A percentile compares a stretch with the other conserved stretches of the same genome.
These are phyloP conservation scores for Ambrosia artemisiifolia DNA, from an alignment of 129 eudicot species.

Conservation along the genomic window DNA sequence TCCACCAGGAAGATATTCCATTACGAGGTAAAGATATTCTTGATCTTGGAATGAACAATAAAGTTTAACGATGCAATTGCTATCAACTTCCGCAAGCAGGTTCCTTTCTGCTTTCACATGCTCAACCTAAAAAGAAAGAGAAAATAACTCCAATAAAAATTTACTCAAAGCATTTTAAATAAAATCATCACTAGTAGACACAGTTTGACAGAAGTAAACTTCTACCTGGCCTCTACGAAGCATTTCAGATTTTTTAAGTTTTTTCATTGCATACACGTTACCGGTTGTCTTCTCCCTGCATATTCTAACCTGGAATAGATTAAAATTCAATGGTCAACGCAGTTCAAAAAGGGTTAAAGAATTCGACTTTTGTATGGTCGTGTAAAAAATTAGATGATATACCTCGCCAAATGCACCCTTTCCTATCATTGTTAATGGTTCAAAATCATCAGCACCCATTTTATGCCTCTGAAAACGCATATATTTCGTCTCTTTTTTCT, in stretches of 20 bases:
- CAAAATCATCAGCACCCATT: conserved; percentile 97
- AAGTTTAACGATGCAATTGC: conserved; percentile 95
- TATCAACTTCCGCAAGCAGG: conserved; percentile 90
- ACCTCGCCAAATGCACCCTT: conserved; percentile 99
- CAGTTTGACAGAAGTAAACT: conserved; percentile 1
- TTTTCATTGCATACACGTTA: conserved; percentile 95
- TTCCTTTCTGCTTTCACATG: conserved; percentile 98
- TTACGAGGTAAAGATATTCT: conserved; percentile 81
- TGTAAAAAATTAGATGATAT: conserved; percentile 2
- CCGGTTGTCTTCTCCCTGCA: conserved; percentile 90
- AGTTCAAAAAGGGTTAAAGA: conserved; percentile 9
- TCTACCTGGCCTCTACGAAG: conserved; percentile 94
- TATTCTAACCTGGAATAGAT: conserved; percentile 62
- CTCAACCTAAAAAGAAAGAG: conserved; percentile 61
- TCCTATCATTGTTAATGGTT: conserved; percentile 90
- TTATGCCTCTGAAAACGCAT: conserved; percentile 98
- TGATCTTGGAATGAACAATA: conserved; percentile 97
- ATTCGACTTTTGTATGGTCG: conserved; percentile 1
- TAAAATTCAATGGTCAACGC: conserved; percentile 5
- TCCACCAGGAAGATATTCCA: conserved; percentile 98
- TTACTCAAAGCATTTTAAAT: conserved; percentile 7
- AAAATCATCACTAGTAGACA: not conserved
- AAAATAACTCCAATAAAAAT: not conserved
- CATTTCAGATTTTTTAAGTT: conserved; percentile 96
- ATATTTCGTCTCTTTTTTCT: conserved; percentile 90